phyloP scores from a whole-genome alignment of 768 basidiomycete genomes.

The Collybia mongolica region DNA sequence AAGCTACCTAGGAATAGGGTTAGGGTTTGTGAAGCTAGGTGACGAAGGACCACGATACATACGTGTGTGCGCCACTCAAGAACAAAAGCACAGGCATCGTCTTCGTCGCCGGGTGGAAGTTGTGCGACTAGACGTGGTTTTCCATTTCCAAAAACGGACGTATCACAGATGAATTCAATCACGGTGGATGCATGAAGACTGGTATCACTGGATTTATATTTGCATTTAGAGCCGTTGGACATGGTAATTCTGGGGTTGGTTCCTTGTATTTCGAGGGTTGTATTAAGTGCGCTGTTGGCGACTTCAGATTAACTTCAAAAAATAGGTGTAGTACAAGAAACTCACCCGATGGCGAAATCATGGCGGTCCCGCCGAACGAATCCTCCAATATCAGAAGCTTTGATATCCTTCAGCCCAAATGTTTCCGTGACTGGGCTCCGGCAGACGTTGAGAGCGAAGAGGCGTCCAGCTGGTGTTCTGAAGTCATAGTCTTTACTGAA shows the following conservation, averaged over 20 bases:
- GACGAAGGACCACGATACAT: conserved; percentile 18
- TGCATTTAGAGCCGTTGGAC: conserved; percentile 65
- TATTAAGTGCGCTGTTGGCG: conserved; percentile 52
- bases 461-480: conserved; percentile 41
- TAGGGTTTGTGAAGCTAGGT: neutral
- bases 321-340: neutral
- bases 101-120: conserved; percentile 63
- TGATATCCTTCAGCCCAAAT: conserved; percentile 55
- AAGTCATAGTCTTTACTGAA: conserved; percentile 66
- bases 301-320: neutral
- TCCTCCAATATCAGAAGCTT: conserved; percentile 55
- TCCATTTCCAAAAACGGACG: conserved; percentile 56
- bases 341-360: conserved; percentile 74
- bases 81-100: conserved; percentile 71
- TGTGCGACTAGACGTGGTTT: conserved; percentile 57
- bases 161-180: conserved; percentile 79
- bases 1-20: conserved; percentile 53
- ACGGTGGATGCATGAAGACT: conserved; percentile 58
- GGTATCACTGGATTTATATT: conserved; percentile 33
- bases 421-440: conserved; percentile 52
- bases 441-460: conserved; percentile 66
- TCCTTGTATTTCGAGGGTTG: conserved; percentile 54
- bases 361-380: conserved; percentile 61
- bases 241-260: conserved; percentile 56
- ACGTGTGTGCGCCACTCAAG: conserved; percentile 87